Conservation (phyloP, 2,329 filamentous ascomycete species). For the Aspergillus quadrilineatus region DNA sequence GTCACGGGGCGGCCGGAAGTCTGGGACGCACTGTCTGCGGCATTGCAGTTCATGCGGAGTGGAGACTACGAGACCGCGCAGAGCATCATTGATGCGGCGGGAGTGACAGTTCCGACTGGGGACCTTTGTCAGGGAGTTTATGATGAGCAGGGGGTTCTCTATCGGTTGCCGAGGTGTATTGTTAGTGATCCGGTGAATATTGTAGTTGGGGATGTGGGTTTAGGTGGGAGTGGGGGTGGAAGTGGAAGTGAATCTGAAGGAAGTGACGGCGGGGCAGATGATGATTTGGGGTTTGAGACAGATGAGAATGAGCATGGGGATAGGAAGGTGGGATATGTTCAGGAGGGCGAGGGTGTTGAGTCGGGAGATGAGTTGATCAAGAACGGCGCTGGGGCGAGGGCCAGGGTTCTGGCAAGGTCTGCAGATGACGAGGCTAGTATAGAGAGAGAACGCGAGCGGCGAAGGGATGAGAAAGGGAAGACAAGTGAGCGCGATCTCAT, state of each 20-base stretch:
- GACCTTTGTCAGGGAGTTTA: constrained; percentile 71
- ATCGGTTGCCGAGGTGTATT: constrained; percentile 66
- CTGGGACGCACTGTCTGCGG: constrained; percentile 72
- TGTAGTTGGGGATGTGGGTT: constrained; percentile 13
- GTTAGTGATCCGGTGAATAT: constrained; percentile 67
- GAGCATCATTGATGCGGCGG: constrained; percentile 74
- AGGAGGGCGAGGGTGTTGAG: constrained; percentile 23
- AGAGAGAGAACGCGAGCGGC: constrained; percentile 37
- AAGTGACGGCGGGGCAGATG: neutral
- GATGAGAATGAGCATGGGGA: constrained; percentile 10
- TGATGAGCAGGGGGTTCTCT: constrained; percentile 68
- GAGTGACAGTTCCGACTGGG: constrained; percentile 71
- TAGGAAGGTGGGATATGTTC: constrained; percentile 36
- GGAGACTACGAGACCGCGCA: constrained; percentile 69
- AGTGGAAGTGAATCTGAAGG: constrained; percentile 26
- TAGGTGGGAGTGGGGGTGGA: constrained; percentile 21
- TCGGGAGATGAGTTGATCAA: constrained; percentile 41
- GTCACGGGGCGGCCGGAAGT: constrained; percentile 75
- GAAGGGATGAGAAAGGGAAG: constrained; percentile 61
- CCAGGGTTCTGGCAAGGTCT: constrained; percentile 19
- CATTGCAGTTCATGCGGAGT: constrained; percentile 66
- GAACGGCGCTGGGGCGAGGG: constrained; percentile 27
- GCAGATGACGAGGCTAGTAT: neutral
- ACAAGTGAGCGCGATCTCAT: constrained; percentile 57
- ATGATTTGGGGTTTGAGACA: neutral